Base-by-base conservation (phyloP, 148 eudicot species). In the Cornus florida region DNA sequence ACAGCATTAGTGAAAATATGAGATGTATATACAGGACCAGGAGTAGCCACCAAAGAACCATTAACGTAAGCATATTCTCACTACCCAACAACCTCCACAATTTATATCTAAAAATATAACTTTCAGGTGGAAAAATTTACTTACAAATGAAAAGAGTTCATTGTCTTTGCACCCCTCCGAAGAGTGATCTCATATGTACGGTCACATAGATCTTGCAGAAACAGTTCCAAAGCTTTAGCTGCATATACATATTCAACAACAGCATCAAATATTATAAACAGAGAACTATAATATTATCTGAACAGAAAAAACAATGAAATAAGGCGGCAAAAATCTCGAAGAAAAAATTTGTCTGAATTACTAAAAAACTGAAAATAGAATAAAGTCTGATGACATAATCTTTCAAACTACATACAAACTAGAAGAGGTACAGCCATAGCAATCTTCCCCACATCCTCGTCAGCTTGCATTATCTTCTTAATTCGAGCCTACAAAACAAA, bases 201-300 rank as follows among this genome's bases (percentile, higher is more conserved):
- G 57, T 83, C 82, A 65, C 86, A 86, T 4, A 86, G 86, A 72
- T 81, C 84, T 80, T 86, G 86, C 33, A 86, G 72, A 83, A 86
- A 86, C n/a, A 83, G 81, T 73, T 86, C 88, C 82, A 86, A 78
- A 71, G 88, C 88, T 76, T 86, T 86, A 65, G 88, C 88, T 83
- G 82, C 67, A 75, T 75, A 32, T 12, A 70, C 5, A 13, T 62
- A 17, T 62, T 62, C 23, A 62, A 62, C 22, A 60, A 17, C 2
- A 62, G 23, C 6, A 62, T 62, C 19, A 62, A 57, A 62, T 17
- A 62, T 53, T 53, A 14, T 17, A 4, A 62, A 19, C 6, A 62
- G 23, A 62, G 66, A 62, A n/a, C 4, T 11, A 53, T 53, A 35
- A 14, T 10, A 67, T 41, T 32, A 57, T 8, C 46, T 60, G 16